Conservation (phyloP, 2,329 filamentous ascomycete species). For the Lachnellula subtilissima region DNA sequence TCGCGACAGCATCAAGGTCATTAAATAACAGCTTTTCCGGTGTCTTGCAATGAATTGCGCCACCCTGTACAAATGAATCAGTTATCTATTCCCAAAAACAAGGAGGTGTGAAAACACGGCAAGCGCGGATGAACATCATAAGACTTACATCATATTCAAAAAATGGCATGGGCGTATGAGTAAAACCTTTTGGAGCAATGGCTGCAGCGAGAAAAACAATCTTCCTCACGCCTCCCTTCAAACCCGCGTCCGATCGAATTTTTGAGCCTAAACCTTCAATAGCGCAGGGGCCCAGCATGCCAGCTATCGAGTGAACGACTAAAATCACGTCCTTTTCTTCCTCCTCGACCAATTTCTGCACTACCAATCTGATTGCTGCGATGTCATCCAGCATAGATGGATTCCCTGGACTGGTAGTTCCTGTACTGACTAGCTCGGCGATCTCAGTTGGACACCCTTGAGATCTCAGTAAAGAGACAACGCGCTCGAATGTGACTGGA, state of each 20-base stretch:
- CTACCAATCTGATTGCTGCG: constrained; percentile 12
- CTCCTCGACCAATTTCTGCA: constrained; percentile 15
- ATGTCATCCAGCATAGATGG: constrained; percentile 24
- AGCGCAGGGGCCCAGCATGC: constrained; percentile 20
- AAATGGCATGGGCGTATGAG: constrained; percentile 16
- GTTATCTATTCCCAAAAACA: background rate
- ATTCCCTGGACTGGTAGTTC: constrained; percentile 15
- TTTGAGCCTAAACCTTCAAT: constrained; percentile 17
- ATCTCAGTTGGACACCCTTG: constrained; percentile 2
- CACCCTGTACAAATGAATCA: background rate
- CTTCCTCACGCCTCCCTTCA: constrained; percentile 20
- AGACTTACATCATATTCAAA: constrained; percentile 19
- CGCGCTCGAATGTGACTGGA: constrained; percentile 10
- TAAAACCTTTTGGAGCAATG: constrained; percentile 12
- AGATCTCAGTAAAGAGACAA: constrained; percentile 9
- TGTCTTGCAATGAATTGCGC: background rate
- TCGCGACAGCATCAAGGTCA: constrained; percentile 1
- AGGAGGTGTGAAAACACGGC: background rate
- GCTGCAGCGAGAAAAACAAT: constrained; percentile 22
- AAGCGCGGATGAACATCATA: background rate
- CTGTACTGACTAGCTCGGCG: constrained; percentile 18
- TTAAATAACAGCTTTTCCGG: constrained; percentile 5
- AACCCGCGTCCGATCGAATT: constrained; percentile 1
- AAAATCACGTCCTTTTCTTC: constrained; percentile 17
- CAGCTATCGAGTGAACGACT: constrained; percentile 23